Base-by-base conservation (phyloP, 2,329 filamentous ascomycete genomes). In the Colletotrichum eremochloae region DNA sequence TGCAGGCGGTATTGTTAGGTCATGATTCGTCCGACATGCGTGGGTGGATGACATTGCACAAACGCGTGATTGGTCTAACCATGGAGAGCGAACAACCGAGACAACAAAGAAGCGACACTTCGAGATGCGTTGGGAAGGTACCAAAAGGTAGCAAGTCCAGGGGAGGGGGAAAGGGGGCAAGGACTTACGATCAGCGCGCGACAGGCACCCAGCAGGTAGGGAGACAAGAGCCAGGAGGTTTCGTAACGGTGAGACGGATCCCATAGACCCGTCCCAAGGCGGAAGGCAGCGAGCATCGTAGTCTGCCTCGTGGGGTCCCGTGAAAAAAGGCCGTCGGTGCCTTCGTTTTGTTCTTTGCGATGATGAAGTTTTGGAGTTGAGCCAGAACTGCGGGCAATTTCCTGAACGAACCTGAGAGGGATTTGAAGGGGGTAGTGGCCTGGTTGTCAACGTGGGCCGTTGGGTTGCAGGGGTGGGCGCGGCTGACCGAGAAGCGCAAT, bases 181-280 rank as follows among this genome's bases (percentile, higher is more conserved):
- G 31, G 33, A 86, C 85, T 77, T 81, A 88, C 85, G 78, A 91
- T 85, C 52, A 85, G 71, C 61, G 87, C 87, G 74, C 91, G 90
- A 63, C 88, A 79, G 64, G 80, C 82, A 75, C 90, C 91, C 60
- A 96, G 86, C 1, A 87, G 77, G 76, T 86, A 86, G 0, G 94
- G 92, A 33, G 90, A 82, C n/a, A 97, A 81, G 11, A 95, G 81
- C 93, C 94, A 97, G 18, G 94, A 97, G 20, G 94, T 96, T 80
- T 91, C 89, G 82, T 93, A 95, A 70, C 92, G 89, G 81, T 92
- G 87, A 53, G 88, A 84, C 8, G 87, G 86, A 78, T 90, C 87
- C 83, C 84, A 89, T 42, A 80, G 78, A 74, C 81, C 82, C 40
- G 75, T 79, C 61, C 82, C 82, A 62, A 87, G 83, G 66, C 78